Evolutionary conservation across 257 asterid genomes (phyloP).

Genomic region (Solanum habrochaites): DNA sequence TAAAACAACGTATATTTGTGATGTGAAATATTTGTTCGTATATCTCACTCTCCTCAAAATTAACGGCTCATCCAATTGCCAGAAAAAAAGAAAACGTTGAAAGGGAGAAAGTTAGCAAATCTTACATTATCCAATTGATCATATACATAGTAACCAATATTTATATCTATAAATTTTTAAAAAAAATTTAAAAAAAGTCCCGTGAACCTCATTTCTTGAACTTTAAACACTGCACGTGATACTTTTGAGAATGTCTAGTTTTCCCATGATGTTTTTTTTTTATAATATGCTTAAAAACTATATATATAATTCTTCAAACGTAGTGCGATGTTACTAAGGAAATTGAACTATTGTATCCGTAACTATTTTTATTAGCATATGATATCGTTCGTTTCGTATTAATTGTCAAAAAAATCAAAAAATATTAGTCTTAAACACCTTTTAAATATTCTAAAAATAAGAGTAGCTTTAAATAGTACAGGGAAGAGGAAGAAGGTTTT

Average conservation of each 20-base stretch:
- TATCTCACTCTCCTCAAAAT: background rate
- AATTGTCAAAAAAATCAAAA: background rate
- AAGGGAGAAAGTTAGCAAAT: background rate
- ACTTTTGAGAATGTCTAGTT: background rate
- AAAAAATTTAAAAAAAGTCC: background rate
- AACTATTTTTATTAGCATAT: background rate
- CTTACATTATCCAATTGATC: background rate
- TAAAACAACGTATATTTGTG: background rate
- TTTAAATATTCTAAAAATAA: too few relatives aligned
- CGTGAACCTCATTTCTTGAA: background rate
- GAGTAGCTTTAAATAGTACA: too few relatives aligned
- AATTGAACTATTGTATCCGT: background rate
- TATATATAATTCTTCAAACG: background rate
- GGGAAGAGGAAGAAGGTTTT: background rate
- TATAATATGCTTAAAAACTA: background rate
- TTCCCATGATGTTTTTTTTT: background rate
- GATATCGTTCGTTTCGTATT: background rate
- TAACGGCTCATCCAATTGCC: background rate
- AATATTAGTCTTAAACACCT: rapidly evolving
- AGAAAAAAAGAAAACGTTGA: background rate
- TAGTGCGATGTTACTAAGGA: background rate
- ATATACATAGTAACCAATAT: background rate
- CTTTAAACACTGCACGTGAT: background rate
- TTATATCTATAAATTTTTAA: background rate
- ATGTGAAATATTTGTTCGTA: background rate